These are phyloP conservation scores for Exserohilum rostratum DNA, from an alignment of 2,329 filamentous ascomycete species.

Conservation along the genomic window DNA sequence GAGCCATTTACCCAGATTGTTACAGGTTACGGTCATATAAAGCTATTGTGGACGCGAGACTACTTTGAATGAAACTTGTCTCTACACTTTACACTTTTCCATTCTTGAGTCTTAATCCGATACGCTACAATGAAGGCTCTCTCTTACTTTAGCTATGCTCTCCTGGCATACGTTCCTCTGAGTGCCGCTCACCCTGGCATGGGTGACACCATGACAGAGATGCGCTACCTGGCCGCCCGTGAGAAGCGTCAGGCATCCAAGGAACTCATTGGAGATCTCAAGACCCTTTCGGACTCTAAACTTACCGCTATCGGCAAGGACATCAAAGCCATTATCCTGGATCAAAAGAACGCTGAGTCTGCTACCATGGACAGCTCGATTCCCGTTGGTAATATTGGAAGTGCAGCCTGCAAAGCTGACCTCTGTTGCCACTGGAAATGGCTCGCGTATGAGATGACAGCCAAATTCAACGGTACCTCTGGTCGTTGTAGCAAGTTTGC, in stretches of 20 bases:
- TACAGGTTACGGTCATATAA: neutral
- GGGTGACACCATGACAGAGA: conserved; percentile 29
- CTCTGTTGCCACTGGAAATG: conserved; percentile 47
- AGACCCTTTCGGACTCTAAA: conserved; percentile 37
- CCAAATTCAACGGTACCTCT: conserved; percentile 42
- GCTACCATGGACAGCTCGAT: conserved; percentile 28
- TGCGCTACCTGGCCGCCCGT: conserved; percentile 24
- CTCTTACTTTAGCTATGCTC: conserved; percentile 25
- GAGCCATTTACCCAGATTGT: neutral
- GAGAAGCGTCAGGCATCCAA: conserved; percentile 34
- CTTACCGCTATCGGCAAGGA: conserved; percentile 42
- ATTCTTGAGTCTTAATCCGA: neutral
- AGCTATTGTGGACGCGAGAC: neutral
- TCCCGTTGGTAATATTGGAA: conserved; percentile 38
- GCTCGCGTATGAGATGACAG: conserved; percentile 43
- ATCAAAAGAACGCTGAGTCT: conserved; percentile 32
- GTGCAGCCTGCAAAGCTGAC: conserved; percentile 42
- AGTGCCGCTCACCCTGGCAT: conserved; percentile 39
- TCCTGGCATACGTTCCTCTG: conserved; percentile 19
- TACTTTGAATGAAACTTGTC: neutral
- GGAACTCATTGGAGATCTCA: conserved; percentile 45
- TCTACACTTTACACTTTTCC: neutral
- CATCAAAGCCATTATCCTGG: conserved; percentile 43
- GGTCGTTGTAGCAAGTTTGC: conserved; percentile 44
- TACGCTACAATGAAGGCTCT: conserved; percentile 12